A percentile compares a stretch with the other conserved stretches of the same genome.
Evolutionary conservation across 305 asterid species (phyloP).

Genomic region (Andrographis paniculata): DNA sequence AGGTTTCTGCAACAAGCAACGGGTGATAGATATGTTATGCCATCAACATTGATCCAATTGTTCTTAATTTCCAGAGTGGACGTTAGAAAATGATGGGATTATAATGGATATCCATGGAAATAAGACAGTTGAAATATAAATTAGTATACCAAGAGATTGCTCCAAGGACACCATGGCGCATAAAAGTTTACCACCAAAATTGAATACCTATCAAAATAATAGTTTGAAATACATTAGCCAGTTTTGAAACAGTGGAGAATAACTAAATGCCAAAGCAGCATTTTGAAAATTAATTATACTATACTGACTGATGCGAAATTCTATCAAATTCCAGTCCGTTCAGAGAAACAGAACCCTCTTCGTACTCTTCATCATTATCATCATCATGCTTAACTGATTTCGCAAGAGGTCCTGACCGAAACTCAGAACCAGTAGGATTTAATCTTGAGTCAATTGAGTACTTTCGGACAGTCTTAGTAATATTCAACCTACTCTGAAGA

Average conservation of each 20-base stretch:
- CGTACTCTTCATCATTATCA: conserved; percentile 68
- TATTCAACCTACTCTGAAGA: conserved; percentile 5
- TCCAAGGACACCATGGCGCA: conserved; percentile 99
- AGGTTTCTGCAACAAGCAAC: conserved; percentile 63
- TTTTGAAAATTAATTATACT: conserved; percentile 17
- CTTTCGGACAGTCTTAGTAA: conserved; percentile 38
- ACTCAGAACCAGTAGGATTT: conserved; percentile 38
- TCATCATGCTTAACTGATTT: neutral
- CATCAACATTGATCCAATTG: neutral
- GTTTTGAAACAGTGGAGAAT: conserved; percentile 14
- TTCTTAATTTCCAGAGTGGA: neutral
- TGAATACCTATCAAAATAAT: conserved; percentile 47
- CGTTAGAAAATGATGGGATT: neutral
- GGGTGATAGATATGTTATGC: conserved; percentile 13
- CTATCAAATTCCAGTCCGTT: conserved; percentile 67
- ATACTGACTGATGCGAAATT: conserved; percentile 71
- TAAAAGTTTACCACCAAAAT: conserved; percentile 86
- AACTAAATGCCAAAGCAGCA: conserved; percentile 1
- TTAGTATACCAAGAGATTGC: conserved; percentile 73
- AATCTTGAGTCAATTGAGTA: conserved; percentile 64
- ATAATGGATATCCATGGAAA: neutral
- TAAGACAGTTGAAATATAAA: conserved; percentile 14
- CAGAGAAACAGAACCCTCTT: conserved; percentile 78
- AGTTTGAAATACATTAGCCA: conserved; percentile 15
- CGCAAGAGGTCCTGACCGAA: neutral